Base-by-base conservation (phyloP, 768 basidiomycete species). In the Tulasnella sp. region DNA sequence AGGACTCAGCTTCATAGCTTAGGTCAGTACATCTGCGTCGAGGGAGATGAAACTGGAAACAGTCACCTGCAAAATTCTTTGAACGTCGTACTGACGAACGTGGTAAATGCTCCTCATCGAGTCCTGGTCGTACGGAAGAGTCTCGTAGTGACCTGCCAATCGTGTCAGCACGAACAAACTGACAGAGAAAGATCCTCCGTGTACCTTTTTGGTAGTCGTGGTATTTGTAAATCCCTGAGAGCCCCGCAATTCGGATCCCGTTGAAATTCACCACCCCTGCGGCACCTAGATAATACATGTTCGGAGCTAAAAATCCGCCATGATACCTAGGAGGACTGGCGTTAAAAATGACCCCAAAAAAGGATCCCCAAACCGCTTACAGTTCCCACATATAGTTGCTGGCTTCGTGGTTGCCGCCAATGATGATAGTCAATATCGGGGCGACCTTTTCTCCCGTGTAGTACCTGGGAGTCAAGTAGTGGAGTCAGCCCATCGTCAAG, bases 361-460 rank as follows among this genome's bases (percentile, higher is more conserved):
- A 3, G 42, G n/a, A 34, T 22, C 5, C 2, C 8, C 11, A 37
- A 54, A n/a, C 42, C 1, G 87, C 94, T 86, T 84, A 96, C 95
- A 98, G 86, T 85, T 99, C 98, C 93, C 95, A 97, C 87, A 99
- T 89, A 84, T 98, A 98, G 83, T 96, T 98, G 31, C 95, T 96
- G 1, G 96, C 96, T 86, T 99, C 98, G 85, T 99, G 98, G 84
- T 99, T 99, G 12, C 98, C 98, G 22, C 98, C 98, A 84, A 99
- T 98, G 75, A 98, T 92, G 18, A 99, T 88, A 0, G 98, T 99
- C 85, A 97, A 86, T 5, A 97, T 85, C 0, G 97, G 96, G 2
- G 97, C 96, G n/a, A 83, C 86, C 84, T 89, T 92, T 84, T 93
- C 89, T 0, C 96, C 95, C 0, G 91, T 92, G 84, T 99, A 98